phyloP scores from a whole-genome alignment of 371 early-diverging fungal genomes.

The Phascolomyces articulosus region DNA sequence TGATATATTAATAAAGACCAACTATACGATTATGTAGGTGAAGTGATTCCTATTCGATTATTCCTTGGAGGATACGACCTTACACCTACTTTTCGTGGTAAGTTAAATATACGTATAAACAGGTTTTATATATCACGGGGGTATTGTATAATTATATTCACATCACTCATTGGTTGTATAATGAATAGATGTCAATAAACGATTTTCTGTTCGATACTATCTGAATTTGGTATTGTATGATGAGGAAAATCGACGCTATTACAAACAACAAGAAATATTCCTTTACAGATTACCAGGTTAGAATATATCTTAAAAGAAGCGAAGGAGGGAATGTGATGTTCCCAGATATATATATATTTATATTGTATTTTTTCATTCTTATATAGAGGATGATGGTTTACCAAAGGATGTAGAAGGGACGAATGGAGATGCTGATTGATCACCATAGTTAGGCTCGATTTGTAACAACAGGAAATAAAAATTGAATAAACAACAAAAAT shows the following conservation, averaged over 20 bases:
- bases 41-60: slow-evolving; percentile 96
- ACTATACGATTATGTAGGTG: slow-evolving; percentile 53
- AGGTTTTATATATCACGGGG: too few relatives aligned
- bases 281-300: slow-evolving; percentile 68
- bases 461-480: too few relatives aligned
- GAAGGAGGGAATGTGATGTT: too few relatives aligned
- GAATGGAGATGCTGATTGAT: not conserved
- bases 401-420: not conserved
- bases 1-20: too few relatives aligned
- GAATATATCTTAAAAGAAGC: too few relatives aligned
- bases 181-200: slow-evolving; percentile 85
- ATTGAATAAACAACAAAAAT: too few relatives aligned
- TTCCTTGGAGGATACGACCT: slow-evolving; percentile 97
- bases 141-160: too few relatives aligned
- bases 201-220: slow-evolving; percentile 96
- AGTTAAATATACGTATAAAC: too few relatives aligned
- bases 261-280: slow-evolving; percentile 96
- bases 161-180: too few relatives aligned
- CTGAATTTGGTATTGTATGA: slow-evolving; percentile 96
- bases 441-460: too few relatives aligned
- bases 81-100: slow-evolving; percentile 80
- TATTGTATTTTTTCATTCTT: not conserved
- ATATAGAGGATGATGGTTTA: not conserved
- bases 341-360: too few relatives aligned
- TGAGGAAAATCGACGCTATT: slow-evolving; percentile 97